A percentile compares a stretch with the other conserved stretches of the same genome.
Evolutionary conservation across 495 filamentous ascomycete species (phyloP).

Genomic region (Trichoderma orchidacearum): DNA sequence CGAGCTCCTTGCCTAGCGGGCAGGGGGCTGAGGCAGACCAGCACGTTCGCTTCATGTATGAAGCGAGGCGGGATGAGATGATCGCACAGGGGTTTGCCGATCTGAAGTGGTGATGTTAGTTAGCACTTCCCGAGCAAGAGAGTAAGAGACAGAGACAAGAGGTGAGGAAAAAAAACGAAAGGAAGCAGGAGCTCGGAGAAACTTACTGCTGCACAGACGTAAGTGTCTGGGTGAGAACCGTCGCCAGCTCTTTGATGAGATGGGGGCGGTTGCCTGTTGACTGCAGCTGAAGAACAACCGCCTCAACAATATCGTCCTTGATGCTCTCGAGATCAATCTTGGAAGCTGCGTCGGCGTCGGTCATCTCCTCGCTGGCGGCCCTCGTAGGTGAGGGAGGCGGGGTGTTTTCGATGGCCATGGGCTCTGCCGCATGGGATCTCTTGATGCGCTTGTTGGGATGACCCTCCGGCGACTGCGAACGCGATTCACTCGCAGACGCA

Average conservation of each 20-base stretch:
- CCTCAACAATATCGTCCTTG: conserved; percentile 89
- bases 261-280: conserved; percentile 88
- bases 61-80: conserved; percentile 78
- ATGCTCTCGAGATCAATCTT: conserved; percentile 77
- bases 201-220: conserved; percentile 85
- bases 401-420: conserved; percentile 50
- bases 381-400: conserved; percentile 71
- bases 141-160: not conserved
- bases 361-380: conserved; percentile 19
- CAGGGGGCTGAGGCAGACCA: conserved; percentile 76
- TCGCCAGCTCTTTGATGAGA: conserved; percentile 84
- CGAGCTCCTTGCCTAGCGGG: conserved; percentile 82
- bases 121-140: not conserved
- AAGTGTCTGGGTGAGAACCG: conserved; percentile 60
- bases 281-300: conserved; percentile 80
- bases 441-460: conserved; percentile 77
- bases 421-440: conserved; percentile 45
- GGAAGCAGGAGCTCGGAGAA: not conserved
- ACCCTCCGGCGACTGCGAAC: conserved; percentile 24
- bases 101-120: conserved; percentile 35
- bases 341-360: conserved; percentile 15
- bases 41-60: conserved; percentile 70
- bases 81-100: conserved; percentile 92
- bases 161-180: not conserved
- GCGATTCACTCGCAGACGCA: conserved; percentile 21